Base-by-base conservation (phyloP, 83 land plant species). In the Diphasiastrum complanatum region DNA sequence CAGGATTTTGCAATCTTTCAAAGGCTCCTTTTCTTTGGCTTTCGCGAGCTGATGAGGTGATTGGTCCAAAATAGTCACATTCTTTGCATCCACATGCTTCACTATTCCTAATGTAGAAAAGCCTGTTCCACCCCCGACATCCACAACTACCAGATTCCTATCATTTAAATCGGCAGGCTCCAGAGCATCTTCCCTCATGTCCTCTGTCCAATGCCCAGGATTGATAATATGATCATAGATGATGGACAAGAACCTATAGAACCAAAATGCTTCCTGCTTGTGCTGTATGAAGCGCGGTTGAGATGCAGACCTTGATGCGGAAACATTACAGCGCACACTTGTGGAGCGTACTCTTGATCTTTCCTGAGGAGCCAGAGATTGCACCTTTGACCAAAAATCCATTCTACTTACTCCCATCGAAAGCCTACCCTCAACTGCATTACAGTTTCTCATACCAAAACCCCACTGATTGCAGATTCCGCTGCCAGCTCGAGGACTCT, bases 161-260 rank as follows among this genome's bases (percentile, higher is more conserved):
- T 75, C 70, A 26, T 56, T 69, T 38, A 93, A 77, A 30, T 89
- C 92, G 5, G 96, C 96, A 10, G 99, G 91, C 79, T 93, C 92
- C 25, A 93, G 80, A 1, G 99, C 99, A 35, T 93, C 99, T 25
- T 93, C 96, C 47, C 99, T 75, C 99, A 89, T 93, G 71, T 93
- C 99, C 75, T 93, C 99, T 12, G 99, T 93, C 99, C 99, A 93
- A 47, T 93, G 96, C 49, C 99, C 99, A 20, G 92, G 96, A 74
- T 93, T 93, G 45, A 89, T 89, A 24, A 93, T 60, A 55, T 89
- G 91, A 65, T 93, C 99, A 61, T 93, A 93, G 61, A 86, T 82
- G 2, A 93, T 78, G 5, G 99, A 93, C 69, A 93, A 63, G 43
- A 89, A 93, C 37, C 96, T 73, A 30, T 93, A 93, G 66, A 89